Conservation (phyloP, 2,329 filamentous ascomycete genomes). For the Hypoxylon sp. region DNA sequence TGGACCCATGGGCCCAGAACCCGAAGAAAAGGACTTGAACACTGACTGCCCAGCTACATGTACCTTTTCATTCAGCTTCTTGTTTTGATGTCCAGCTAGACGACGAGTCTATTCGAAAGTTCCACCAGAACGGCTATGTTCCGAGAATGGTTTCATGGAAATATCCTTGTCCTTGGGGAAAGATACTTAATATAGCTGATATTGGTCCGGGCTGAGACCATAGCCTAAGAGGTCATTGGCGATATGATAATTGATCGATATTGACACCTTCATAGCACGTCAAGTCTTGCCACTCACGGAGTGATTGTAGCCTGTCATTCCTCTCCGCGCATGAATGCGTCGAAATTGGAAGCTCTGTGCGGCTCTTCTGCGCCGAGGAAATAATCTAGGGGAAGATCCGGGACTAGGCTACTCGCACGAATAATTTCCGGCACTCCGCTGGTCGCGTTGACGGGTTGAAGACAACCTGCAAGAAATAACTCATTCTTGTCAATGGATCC, state of each 20-base stretch:
- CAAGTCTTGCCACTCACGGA: slow-evolving; percentile 23
- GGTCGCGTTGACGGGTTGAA: slow-evolving; percentile 11
- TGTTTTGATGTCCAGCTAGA: slow-evolving; percentile 10
- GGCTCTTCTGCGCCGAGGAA: slow-evolving; percentile 22
- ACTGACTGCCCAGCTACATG: slow-evolving; percentile 4
- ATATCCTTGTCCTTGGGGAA: slow-evolving; percentile 14
- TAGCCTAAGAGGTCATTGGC: slow-evolving; percentile 9
- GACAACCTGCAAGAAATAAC: slow-evolving; percentile 2
- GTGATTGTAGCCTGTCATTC: slow-evolving; percentile 24
- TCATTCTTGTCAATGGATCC: slow-evolving; percentile 2
- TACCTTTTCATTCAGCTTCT: too few relatives aligned
- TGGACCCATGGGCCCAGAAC: slow-evolving; percentile 16
- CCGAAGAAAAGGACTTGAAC: slow-evolving; percentile 15
- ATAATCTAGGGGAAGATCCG: slow-evolving; percentile 27
- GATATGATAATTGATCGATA: slow-evolving; percentile 18
- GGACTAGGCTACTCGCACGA: slow-evolving; percentile 21
- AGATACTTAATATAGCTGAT: slow-evolving; percentile 29
- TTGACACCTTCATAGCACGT: not conserved
- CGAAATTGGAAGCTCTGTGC: slow-evolving; percentile 38
- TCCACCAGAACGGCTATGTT: slow-evolving; percentile 23
- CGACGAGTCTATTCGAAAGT: slow-evolving; percentile 8
- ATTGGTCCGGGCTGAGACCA: slow-evolving; percentile 24
- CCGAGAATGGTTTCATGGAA: slow-evolving; percentile 24
- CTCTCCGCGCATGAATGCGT: slow-evolving; percentile 33
- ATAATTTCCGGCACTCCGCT: slow-evolving; percentile 34